These are phyloP conservation scores for Krasilnikovozyma curviuscula DNA, from an alignment of 768 basidiomycete species.

Conservation along the genomic window DNA sequence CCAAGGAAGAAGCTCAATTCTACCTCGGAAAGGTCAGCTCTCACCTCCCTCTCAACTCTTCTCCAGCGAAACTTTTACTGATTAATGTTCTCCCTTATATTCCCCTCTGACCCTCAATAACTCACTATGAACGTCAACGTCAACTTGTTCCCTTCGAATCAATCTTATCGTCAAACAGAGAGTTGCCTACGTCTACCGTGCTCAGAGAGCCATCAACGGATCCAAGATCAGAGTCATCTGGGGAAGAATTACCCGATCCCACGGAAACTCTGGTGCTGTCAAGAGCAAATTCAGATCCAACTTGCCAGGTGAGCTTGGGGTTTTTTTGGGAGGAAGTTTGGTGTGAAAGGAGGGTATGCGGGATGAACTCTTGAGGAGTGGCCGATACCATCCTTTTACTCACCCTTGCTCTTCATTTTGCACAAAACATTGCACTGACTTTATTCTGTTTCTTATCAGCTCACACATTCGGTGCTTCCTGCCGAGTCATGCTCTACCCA, in stretches of 20 bases:
- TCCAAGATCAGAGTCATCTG: slow-evolving; percentile 81
- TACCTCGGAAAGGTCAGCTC: slow-evolving; percentile 86
- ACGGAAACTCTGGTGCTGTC: slow-evolving; percentile 82
- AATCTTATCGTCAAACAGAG: slow-evolving; percentile 36
- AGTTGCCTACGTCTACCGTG: slow-evolving; percentile 94
- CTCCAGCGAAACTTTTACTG: background rate
- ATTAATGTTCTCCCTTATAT: background rate
- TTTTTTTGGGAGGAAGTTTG: too few species aligned
- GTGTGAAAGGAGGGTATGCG: background rate
- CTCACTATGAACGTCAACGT: background rate
- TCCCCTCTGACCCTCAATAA: background rate
- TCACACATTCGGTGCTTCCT: slow-evolving; percentile 13
- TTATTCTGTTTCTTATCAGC: slow-evolving; percentile 29
- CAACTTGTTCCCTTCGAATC: background rate
- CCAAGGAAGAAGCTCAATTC: slow-evolving; percentile 84
- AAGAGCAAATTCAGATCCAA: slow-evolving; percentile 3
- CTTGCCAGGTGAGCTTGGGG: too few species aligned
- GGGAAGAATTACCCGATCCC: slow-evolving; percentile 73
- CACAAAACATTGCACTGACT: too few species aligned
- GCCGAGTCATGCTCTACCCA: slow-evolving; percentile 58
- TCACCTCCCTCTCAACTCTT: background rate
- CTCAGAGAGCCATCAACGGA: slow-evolving; percentile 81
- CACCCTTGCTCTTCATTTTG: too few species aligned
- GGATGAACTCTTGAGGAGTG: background rate
- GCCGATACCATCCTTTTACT: background rate